Conservation (phyloP, 306 rosid species). For the Canavalia ensiformis region DNA sequence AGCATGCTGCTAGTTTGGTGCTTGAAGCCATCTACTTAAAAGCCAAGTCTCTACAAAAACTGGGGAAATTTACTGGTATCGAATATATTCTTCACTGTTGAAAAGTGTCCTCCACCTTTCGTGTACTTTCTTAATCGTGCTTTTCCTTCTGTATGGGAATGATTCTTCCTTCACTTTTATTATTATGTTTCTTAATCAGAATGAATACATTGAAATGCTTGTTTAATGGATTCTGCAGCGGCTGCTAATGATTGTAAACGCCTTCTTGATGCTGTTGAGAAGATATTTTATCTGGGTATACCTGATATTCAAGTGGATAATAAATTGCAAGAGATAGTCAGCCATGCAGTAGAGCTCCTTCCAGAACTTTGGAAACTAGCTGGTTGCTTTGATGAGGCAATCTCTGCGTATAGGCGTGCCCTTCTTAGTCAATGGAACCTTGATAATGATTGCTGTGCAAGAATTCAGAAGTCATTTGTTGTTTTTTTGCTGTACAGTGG, state of each 20-base stretch:
- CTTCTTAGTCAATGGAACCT: conserved; percentile 96
- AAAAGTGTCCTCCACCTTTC: conserved; percentile 36
- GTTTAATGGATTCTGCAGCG: conserved; percentile 66
- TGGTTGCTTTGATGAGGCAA: conserved; percentile 72
- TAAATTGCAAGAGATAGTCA: conserved; percentile 86
- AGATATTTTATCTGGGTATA: conserved; percentile 78
- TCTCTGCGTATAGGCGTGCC: conserved; percentile 84
- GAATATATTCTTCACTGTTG: conserved; percentile 22
- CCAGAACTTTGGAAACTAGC: conserved; percentile 93
- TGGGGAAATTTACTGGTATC: conserved; percentile 78
- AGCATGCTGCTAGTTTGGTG: conserved; percentile 92
- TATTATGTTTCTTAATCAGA: conserved; percentile 28
- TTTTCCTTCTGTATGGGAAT: conserved; percentile 39
- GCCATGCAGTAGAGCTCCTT: conserved; percentile 93
- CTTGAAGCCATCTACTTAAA: conserved; percentile 98
- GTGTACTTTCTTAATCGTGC: conserved; percentile 27
- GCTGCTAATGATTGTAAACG: conserved; percentile 87
- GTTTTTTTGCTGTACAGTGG: conserved; percentile 86
- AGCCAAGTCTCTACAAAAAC: conserved; percentile 89
- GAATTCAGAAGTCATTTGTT: conserved; percentile 88
- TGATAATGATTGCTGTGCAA: conserved; percentile 76
- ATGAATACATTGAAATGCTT: conserved; percentile 45
- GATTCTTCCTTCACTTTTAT: not conserved
- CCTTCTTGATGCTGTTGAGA: conserved; percentile 89
- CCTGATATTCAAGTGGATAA: conserved; percentile 83